phyloP scores from a whole-genome alignment of 257 asterid species.

The Nicotiana undulata region DNA sequence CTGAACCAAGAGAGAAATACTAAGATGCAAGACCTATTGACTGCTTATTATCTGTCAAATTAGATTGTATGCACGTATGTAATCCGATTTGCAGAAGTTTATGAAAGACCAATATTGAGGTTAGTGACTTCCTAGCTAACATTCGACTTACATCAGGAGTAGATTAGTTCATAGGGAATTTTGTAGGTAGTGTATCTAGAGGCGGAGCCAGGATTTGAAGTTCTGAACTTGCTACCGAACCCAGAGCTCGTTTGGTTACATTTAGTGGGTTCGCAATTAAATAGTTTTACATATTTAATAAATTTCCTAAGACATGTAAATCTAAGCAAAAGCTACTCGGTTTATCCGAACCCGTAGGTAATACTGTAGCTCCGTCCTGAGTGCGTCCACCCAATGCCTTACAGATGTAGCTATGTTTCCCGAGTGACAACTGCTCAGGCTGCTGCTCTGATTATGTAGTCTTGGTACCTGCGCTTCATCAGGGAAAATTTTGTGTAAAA shows the following conservation, averaged over 20 bases:
- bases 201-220: too few relatives aligned
- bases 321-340: too few relatives aligned
- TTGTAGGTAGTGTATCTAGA: background rate
- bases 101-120: background rate
- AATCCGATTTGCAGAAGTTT: background rate
- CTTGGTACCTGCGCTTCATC: background rate
- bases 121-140: background rate
- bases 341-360: too few relatives aligned
- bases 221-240: too few relatives aligned
- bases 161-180: background rate
- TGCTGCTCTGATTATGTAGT: background rate
- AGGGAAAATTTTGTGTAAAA: background rate
- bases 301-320: too few relatives aligned
- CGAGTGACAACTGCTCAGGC: background rate
- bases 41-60: background rate
- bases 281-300: too few relatives aligned
- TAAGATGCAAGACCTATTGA: background rate
- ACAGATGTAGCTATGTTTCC: background rate
- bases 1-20: too few relatives aligned
- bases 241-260: too few relatives aligned
- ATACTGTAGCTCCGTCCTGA: too few relatives aligned
- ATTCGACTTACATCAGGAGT: background rate
- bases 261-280: too few relatives aligned
- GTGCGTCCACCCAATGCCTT: background rate
- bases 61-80: background rate